phyloP scores from a whole-genome alignment of 2,329 filamentous ascomycete genomes.

The Fusarium continuum region DNA sequence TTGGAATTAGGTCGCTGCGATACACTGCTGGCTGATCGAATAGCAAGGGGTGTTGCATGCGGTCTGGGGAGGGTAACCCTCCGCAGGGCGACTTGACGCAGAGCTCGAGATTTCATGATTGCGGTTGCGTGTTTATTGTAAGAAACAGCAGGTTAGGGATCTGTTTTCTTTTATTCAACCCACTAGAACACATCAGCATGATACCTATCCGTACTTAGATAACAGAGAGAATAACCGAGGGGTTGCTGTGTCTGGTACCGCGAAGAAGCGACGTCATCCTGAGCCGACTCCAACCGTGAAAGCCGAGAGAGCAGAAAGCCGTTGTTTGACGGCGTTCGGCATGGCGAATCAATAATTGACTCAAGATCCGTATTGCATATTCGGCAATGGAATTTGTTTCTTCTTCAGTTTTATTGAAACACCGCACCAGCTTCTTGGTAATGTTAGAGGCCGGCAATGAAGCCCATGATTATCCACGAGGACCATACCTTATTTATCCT shows the following conservation, averaged over 20 bases:
- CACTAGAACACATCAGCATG: conserved; percentile 7
- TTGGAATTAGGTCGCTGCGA: conserved; percentile 66
- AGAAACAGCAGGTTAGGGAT: conserved; percentile 1
- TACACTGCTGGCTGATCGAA: conserved; percentile 58
- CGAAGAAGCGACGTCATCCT: conserved; percentile 44
- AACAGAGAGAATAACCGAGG: conserved; percentile 36
- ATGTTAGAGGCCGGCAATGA: neutral
- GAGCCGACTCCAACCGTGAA: conserved; percentile 47
- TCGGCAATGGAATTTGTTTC: neutral
- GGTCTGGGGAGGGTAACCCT: conserved; percentile 39
- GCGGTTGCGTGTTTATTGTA: neutral
- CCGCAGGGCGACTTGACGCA: conserved; percentile 45
- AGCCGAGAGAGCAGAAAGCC: conserved; percentile 44
- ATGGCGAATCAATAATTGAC: conserved; percentile 12
- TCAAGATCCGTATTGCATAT: neutral
- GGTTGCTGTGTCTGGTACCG: conserved; percentile 30
- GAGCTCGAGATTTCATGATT: conserved; percentile 49
- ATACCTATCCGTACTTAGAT: conserved; percentile 14
- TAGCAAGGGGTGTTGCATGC: conserved; percentile 32
- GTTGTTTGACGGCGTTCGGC: conserved; percentile 40
- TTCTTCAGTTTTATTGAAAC: too few species aligned
- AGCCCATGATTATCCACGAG: conserved; percentile 3
- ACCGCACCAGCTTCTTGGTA: neutral
- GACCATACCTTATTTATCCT: conserved; percentile 11
- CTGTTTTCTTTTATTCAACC: conserved; percentile 16